Conservation (phyloP, 768 basidiomycete genomes). For the Xerocomellus chrysenteron region DNA sequence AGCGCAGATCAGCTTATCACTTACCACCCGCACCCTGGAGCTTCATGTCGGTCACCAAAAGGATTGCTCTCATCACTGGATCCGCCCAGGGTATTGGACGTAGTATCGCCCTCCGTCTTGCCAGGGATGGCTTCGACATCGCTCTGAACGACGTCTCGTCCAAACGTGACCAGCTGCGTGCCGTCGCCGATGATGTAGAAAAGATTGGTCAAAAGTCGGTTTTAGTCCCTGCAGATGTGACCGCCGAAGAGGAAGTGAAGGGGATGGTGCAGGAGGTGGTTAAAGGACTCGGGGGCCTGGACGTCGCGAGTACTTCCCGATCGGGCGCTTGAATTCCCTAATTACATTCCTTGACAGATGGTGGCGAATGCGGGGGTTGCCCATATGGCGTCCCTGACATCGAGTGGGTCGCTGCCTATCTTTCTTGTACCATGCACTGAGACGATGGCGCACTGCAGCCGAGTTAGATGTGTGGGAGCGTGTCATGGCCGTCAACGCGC, state of each 20-base stretch:
- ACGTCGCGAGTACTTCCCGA: not conserved
- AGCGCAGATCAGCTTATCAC: not conserved
- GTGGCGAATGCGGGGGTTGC: conserved; percentile 12
- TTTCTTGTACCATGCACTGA: too few species aligned
- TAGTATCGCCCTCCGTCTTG: conserved; percentile 13
- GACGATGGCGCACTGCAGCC: too few species aligned
- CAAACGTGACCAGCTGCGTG: conserved; percentile 7
- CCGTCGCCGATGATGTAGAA: conserved; percentile 8
- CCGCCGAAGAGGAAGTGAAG: not conserved
- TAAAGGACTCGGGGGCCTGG: not conserved
- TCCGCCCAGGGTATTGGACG: conserved; percentile 30
- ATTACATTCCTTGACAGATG: not conserved
- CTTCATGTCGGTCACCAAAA: conserved; percentile 18
- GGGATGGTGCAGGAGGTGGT: not conserved
- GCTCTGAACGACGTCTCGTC: conserved; percentile 14
- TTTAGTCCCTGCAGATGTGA: conserved; percentile 14
- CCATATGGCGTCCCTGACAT: too few species aligned
- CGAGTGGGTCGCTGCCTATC: too few species aligned
- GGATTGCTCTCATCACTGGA: conserved; percentile 31
- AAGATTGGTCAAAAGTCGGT: conserved; percentile 12
- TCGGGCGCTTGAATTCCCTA: too few species aligned
- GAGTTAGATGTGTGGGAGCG: too few species aligned
- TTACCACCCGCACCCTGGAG: not conserved
- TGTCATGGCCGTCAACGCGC: too few species aligned
- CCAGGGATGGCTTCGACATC: conserved; percentile 11